These are phyloP conservation scores for Diaporthe eres DNA, from an alignment of 2,329 filamentous ascomycete genomes.

Conservation along the genomic window DNA sequence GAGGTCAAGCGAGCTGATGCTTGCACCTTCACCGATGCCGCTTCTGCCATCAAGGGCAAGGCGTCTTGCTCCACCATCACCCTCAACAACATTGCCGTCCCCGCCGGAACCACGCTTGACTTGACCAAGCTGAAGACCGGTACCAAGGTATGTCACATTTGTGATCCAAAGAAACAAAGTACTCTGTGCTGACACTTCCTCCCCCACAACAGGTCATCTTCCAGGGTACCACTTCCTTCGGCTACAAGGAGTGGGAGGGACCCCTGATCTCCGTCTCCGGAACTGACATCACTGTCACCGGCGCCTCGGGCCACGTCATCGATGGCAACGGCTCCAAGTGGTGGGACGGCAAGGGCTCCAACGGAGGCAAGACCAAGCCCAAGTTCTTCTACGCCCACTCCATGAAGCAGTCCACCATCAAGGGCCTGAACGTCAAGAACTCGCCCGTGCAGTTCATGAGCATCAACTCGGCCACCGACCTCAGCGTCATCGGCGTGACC, in stretches of 20 bases:
- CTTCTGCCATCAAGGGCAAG: constrained; percentile 58
- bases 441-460: constrained; percentile 59
- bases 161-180: constrained; percentile 16
- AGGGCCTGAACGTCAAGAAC: constrained; percentile 56
- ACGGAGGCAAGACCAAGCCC: constrained; percentile 57
- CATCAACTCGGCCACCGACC: constrained; percentile 54
- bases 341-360: constrained; percentile 53
- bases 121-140: constrained; percentile 51
- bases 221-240: constrained; percentile 39
- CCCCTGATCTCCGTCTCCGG: constrained; percentile 54
- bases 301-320: constrained; percentile 47
- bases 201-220: constrained; percentile 49
- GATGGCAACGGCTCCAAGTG: constrained; percentile 42
- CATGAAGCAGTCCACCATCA: constrained; percentile 55
- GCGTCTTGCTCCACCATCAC: constrained; percentile 59
- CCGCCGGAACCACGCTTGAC: constrained; percentile 54
- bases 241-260: constrained; percentile 75
- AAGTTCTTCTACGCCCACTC: constrained; percentile 65
- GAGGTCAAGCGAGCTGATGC: constrained; percentile 41
- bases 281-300: constrained; percentile 42
- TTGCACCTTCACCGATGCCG: constrained; percentile 69
- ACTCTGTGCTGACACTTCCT: background rate
- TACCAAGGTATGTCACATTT: constrained; percentile 46
- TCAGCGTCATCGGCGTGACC: constrained; percentile 53
- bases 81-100: constrained; percentile 53